Conservation (phyloP, 1,284 basidiomycete genomes). For the Xerocomus minutiporus region DNA sequence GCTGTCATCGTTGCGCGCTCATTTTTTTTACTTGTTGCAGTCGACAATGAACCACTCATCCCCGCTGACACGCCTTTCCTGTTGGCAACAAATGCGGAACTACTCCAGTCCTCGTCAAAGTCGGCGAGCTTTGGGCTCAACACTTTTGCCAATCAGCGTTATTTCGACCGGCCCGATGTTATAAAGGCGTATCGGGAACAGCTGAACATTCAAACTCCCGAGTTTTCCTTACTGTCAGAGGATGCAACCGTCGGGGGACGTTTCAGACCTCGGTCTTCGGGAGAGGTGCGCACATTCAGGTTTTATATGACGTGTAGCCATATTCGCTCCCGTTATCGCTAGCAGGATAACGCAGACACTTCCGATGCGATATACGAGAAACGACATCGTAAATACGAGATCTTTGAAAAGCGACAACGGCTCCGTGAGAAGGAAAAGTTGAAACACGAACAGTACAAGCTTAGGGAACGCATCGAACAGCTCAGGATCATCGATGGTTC, state of each 20-base stretch:
- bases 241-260: slow-evolving; percentile 59
- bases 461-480: slow-evolving; percentile 84
- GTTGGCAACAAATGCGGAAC: slow-evolving; percentile 61
- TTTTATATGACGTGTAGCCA: slow-evolving; percentile 13
- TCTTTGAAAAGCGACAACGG: slow-evolving; percentile 79
- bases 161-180: slow-evolving; percentile 75
- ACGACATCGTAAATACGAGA: slow-evolving; percentile 82
- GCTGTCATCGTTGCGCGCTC: slow-evolving; percentile 17
- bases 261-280: slow-evolving; percentile 60
- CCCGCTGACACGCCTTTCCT: slow-evolving; percentile 61
- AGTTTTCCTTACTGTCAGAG: slow-evolving; percentile 56
- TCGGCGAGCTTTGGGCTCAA: slow-evolving; percentile 46
- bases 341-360: slow-evolving; percentile 57
- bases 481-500: slow-evolving; percentile 67
- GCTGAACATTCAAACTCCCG: slow-evolving; percentile 66
- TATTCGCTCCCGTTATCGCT: slow-evolving; percentile 1
- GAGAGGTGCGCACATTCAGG: slow-evolving; percentile 52
- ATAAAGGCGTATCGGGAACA: slow-evolving; percentile 65
- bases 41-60: slow-evolving; percentile 66
- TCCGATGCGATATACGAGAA: slow-evolving; percentile 83
- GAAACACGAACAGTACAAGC: slow-evolving; percentile 86
- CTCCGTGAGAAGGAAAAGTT: slow-evolving; percentile 87
- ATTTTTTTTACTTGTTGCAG: slow-evolving; percentile 36
- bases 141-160: slow-evolving; percentile 57
- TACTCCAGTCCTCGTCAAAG: slow-evolving; percentile 36